Evolutionary conservation across 129 eudicot species (phyloP).

Genomic region (Ambrosia artemisiifolia): DNA sequence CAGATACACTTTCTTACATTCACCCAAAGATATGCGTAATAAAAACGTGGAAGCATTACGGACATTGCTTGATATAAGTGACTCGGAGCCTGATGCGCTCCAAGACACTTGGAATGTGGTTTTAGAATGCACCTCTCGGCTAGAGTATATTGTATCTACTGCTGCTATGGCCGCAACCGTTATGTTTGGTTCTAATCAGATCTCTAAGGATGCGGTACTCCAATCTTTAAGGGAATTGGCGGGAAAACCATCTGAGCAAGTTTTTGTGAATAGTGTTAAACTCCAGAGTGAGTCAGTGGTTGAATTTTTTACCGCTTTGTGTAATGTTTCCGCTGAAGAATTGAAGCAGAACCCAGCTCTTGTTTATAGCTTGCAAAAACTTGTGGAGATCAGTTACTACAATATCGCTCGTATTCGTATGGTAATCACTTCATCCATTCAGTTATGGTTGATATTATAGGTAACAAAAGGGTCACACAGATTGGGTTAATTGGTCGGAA

Average conservation of each 20-base stretch:
- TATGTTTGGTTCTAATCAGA: no score
- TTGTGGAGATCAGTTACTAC: no score
- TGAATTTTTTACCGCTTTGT: no score
- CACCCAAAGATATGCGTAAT: constrained; percentile 88
- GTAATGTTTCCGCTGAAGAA: no score
- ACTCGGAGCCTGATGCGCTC: constrained; percentile 73
- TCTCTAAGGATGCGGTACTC: constrained; percentile 87
- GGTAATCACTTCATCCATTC: constrained; percentile 56
- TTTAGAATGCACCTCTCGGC: constrained; percentile 87
- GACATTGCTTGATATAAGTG: constrained; percentile 70
- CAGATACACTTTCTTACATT: constrained; percentile 89
- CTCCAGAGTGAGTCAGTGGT: constrained; percentile 93
- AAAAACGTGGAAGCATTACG: constrained; percentile 96
- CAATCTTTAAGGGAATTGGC: constrained; percentile 91
- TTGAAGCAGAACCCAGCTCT: no score
- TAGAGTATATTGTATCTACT: constrained; percentile 64
- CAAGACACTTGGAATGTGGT: constrained; percentile 95
- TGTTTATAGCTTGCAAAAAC: no score
- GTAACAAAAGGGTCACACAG: background rate
- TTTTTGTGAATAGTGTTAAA: constrained; percentile 82
- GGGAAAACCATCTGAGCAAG: constrained; percentile 92
- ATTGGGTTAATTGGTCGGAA: background rate
- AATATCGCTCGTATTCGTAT: constrained; percentile 96
- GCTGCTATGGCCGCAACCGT: constrained; percentile 84
- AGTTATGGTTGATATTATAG: background rate